A percentile compares a stretch with the other conserved stretches of the same genome.
Conservation (phyloP, 495 filamentous ascomycete genomes). For the Penicillium salamii region DNA sequence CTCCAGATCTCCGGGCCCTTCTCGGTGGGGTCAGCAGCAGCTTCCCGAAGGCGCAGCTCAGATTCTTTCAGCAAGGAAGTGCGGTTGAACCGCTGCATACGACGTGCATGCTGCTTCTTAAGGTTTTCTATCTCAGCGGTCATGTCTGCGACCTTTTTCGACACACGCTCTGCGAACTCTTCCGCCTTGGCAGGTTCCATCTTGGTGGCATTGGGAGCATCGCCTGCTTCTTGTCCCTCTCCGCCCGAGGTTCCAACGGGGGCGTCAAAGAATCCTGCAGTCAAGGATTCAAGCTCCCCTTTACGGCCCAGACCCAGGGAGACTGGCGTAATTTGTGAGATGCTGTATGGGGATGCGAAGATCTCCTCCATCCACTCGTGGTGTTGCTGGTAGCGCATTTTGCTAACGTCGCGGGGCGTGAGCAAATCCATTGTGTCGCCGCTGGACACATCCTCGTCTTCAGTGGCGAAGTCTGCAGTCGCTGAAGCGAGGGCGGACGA, state of each 20-base stretch:
- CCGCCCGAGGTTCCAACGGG: constrained; percentile 34
- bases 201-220: constrained; percentile 55
- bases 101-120: constrained; percentile 70
- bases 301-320: constrained; percentile 84
- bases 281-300: constrained; percentile 78
- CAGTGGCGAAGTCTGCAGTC: constrained; percentile 56
- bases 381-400: constrained; percentile 83
- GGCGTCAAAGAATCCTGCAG: constrained; percentile 73
- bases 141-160: constrained; percentile 60
- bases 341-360: constrained; percentile 80
- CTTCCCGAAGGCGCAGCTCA: constrained; percentile 53
- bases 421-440: constrained; percentile 87
- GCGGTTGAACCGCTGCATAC: constrained; percentile 69
- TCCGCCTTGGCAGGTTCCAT: constrained; percentile 66
- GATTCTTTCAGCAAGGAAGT: constrained; percentile 61
- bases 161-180: constrained; percentile 73
- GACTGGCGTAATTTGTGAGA: constrained; percentile 77
- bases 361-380: constrained; percentile 99
- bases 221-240: constrained; percentile 35
- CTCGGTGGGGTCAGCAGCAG: constrained; percentile 48
- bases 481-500: constrained; percentile 34
- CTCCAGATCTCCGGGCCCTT: constrained; percentile 59
- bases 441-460: constrained; percentile 82
- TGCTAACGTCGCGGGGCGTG: constrained; percentile 82
- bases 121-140: constrained; percentile 78